These are phyloP conservation scores for Leonotis leonurus DNA, from an alignment of 257 asterid species.

Conservation along the genomic window DNA sequence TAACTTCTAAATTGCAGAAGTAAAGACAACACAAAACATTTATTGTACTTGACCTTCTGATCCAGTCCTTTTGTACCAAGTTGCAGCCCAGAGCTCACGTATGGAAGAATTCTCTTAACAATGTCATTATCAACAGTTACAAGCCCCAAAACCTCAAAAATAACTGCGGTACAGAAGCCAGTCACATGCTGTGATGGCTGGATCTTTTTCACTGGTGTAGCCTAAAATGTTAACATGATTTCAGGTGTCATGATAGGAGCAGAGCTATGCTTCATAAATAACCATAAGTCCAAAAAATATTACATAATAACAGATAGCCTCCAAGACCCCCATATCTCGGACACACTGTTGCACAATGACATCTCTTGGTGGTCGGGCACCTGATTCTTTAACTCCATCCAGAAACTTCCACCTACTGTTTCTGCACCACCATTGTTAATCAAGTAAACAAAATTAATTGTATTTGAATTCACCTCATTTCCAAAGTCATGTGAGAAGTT, in stretches of 20 bases:
- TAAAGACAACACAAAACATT: not conserved
- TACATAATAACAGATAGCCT: conserved; percentile 73
- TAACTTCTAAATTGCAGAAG: not conserved
- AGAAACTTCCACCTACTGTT: conserved; percentile 83
- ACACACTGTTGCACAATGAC: conserved; percentile 77
- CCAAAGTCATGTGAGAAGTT: not conserved
- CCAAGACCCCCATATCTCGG: conserved; percentile 70
- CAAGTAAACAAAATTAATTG: not conserved
- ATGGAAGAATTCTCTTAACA: conserved; percentile 67
- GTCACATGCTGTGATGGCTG: conserved; percentile 54
- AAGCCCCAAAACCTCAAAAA: conserved; percentile 70
- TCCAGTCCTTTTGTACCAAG: conserved; percentile 41
- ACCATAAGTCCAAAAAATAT: conserved; percentile 15
- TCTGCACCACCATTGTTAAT: conserved; percentile 38
- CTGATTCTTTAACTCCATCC: conserved; percentile 75
- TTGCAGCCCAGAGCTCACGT: conserved; percentile 58
- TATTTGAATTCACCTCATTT: not conserved
- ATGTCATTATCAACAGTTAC: conserved; percentile 43
- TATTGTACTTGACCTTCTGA: conserved; percentile 51
- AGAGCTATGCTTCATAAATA: not conserved
- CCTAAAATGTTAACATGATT: conserved; percentile 44
- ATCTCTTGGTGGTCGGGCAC: conserved; percentile 79
- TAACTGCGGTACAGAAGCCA: conserved; percentile 73
- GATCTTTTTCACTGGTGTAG: conserved; percentile 48
- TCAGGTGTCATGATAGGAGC: conserved; percentile 10